phyloP scores from a whole-genome alignment of 2,329 filamentous ascomycete species.

The Penicillium sp. region DNA sequence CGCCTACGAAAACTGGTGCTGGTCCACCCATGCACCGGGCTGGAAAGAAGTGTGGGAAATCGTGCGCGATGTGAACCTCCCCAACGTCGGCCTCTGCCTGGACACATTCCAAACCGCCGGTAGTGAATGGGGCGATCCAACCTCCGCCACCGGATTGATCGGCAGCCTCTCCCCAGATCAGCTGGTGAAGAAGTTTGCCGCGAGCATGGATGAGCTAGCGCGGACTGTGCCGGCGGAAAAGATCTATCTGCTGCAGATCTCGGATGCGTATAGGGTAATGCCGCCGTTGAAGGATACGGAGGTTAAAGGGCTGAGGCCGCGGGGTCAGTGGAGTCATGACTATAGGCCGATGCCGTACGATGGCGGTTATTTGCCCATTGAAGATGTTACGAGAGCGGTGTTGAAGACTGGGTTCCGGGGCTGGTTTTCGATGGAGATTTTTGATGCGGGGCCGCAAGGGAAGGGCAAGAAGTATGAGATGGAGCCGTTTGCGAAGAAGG shows the following conservation, averaged over 20 bases:
- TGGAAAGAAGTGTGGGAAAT: conserved; percentile 74
- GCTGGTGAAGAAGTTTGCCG: conserved; percentile 53
- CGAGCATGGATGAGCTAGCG: conserved; percentile 59
- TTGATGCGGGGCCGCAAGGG: conserved; percentile 61
- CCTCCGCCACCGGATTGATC: conserved; percentile 60
- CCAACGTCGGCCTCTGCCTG: conserved; percentile 72
- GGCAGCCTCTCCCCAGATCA: conserved; percentile 51
- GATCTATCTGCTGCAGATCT: conserved; percentile 74
- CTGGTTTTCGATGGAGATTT: conserved; percentile 71
- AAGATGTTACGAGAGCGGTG: conserved; percentile 65
- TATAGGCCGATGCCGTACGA: conserved; percentile 69
- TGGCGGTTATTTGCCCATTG: conserved; percentile 70
- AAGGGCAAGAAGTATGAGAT: conserved; percentile 55
- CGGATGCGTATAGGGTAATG: conserved; percentile 68
- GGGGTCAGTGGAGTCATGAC: conserved; percentile 71
- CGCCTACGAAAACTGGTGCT: conserved; percentile 83
- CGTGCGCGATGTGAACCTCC: conserved; percentile 61
- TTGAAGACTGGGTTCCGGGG: conserved; percentile 66
- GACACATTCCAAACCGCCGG: conserved; percentile 77
- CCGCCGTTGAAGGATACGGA: conserved; percentile 57
- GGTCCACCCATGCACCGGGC: conserved; percentile 67
- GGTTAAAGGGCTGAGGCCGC: conserved; percentile 58
- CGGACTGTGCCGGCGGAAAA: conserved; percentile 64
- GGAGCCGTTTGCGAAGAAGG: conserved; percentile 52
- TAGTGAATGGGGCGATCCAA: conserved; percentile 72